Conservation (phyloP, 2,329 filamentous ascomycete genomes). For the Chrysoporthe cubensis region DNA sequence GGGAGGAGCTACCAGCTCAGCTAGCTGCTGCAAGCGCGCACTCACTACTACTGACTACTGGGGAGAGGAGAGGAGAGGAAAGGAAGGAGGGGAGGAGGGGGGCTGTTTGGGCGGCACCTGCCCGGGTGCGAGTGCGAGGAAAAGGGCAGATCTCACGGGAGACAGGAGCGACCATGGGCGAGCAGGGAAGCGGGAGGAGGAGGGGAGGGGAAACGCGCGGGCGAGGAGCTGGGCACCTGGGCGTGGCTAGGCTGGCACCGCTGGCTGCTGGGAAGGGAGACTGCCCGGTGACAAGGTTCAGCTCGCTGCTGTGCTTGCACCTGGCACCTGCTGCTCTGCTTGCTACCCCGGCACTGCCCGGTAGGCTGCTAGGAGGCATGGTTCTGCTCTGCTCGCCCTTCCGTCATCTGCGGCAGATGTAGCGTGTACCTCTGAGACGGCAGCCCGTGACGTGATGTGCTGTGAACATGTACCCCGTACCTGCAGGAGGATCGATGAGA, state of each 20-base stretch:
- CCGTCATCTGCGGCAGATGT: neutral
- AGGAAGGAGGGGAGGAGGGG: neutral
- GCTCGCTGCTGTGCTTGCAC: slow-evolving; percentile 10
- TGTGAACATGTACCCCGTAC: slow-evolving; percentile 11
- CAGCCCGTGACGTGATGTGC: neutral
- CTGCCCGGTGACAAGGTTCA: slow-evolving; percentile 22
- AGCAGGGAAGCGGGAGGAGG: neutral
- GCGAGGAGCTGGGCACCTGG: slow-evolving; percentile 1
- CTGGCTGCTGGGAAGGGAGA: neutral
- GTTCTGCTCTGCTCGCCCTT: neutral
- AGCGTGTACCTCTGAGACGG: slow-evolving; percentile 3
- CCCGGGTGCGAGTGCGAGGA: neutral
- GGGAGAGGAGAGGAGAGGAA: neutral
- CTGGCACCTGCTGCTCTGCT: neutral
- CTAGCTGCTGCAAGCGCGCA: slow-evolving; percentile 1
- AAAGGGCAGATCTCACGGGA: neutral
- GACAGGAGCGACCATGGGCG: neutral
- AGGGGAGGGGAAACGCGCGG: neutral
- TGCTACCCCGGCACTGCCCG: neutral
- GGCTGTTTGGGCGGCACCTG: neutral
- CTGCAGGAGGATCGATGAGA: slow-evolving; percentile 3
- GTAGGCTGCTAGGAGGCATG: no score
- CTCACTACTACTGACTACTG: neutral
- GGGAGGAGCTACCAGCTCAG: slow-evolving; percentile 16
- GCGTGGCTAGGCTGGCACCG: no score